Evolutionary conservation across 441 rosid species (phyloP).

Genomic region (Gossypium aridum): DNA sequence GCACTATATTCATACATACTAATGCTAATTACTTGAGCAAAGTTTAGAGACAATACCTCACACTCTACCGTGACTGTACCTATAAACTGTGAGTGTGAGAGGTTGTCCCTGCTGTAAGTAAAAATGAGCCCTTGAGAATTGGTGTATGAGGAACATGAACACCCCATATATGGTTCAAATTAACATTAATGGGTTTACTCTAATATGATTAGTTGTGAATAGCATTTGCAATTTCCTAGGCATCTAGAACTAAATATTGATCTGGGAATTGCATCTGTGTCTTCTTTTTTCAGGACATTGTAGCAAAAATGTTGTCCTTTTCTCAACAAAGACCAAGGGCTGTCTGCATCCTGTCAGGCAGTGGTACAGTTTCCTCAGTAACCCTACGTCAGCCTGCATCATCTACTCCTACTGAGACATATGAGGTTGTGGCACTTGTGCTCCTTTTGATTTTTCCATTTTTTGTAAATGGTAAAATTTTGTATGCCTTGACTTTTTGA

Average conservation of each 20-base stretch:
- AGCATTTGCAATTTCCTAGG: neutral
- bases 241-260: neutral
- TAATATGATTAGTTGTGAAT: neutral
- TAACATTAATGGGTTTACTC: neutral
- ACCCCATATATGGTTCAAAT: neutral
- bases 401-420: constrained; percentile 47
- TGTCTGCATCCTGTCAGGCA: constrained; percentile 84
- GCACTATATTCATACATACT: neutral
- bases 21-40: neutral
- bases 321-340: constrained; percentile 92
- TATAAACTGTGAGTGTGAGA: neutral
- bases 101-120: neutral
- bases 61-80: neutral
- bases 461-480: neutral
- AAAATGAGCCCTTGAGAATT: neutral
- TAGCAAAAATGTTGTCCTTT: constrained; percentile 64
- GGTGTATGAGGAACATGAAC: neutral
- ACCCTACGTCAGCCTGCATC: constrained; percentile 78
- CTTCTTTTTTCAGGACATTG: constrained; percentile 59
- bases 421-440: constrained; percentile 57
- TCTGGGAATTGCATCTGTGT: neutral
- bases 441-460: neutral
- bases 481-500: neutral
- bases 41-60: neutral
- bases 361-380: constrained; percentile 82